Evolutionary conservation across 2,329 filamentous ascomycete genomes (phyloP), one percentile per base, ranked within the genome.

Genomic region (Colletotrichum sublineola): DNA sequence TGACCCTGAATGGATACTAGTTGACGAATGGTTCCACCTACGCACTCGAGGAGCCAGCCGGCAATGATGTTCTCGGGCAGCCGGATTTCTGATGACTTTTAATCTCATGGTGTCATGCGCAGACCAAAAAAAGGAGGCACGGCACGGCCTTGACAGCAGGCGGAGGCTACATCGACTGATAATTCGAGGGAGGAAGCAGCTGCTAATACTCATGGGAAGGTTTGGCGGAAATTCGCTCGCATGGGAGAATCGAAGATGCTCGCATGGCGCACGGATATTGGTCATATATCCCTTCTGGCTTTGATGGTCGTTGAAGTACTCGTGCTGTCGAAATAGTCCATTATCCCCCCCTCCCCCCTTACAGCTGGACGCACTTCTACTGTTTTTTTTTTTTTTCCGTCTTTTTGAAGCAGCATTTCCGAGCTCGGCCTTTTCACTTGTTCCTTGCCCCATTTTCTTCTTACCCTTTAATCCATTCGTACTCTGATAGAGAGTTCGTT

Each of bases 1-100:
- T 96, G 91, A 97, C 95, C 77, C 97, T 98, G 95, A 99, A 98
- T 86, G 96, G 96, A 84, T 98, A 98, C 88, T 98, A 95, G 82
- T 71, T 63, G 56, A 57, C 61, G 61, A 58, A 55, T 52, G 46
- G 56, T 58, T 44, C 50, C 50, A 67, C 50, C 68, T 29, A 60
- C 57, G 56, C 62, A 63, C 63, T 72, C 62, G 63, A 66, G 71
- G 53, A 71, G 68, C 71, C 67, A 53, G 31, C 46, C 36, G 70
- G 61, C 70, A 64, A 70, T 73, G 70, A 73, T 73, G 36, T 62
- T 56, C 67, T 67, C 71, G 71, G 67, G 68, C 62, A 52, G 62
- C 56, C 63, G 55, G 62, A 50, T 50, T 63, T 73, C 71, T 73
- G 67, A 73, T 56, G 71, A 71, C 68, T 73, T 71, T 71, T 63